Evolutionary conservation across 345 rosid genomes (phyloP), one percentile per base, ranked within the genome.

Genomic region (Rhodamnia argentea): DNA sequence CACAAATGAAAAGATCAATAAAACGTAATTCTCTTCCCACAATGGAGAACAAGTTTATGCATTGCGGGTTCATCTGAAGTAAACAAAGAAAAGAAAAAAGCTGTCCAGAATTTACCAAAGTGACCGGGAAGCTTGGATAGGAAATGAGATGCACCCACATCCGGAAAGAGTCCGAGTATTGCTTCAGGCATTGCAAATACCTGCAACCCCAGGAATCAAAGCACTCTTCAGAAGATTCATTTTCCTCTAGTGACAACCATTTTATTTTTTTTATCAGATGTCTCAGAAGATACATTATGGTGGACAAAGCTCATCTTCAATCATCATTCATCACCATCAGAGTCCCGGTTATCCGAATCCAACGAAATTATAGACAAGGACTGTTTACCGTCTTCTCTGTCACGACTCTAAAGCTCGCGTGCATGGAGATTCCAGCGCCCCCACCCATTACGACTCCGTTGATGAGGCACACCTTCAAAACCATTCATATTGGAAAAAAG

Each of bases 131-230:
- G 87, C 42, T 84, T 85, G 37, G 89, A 83, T 16, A 88, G 87
- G 50, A 82, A 88, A 37, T 88, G 60, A 32, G 89, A 85, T 40
- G 89, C 87, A 7, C 89, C 89, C 32, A 85, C 87, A 50, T 88
- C 89, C 5, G 87, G 85, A 57, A 85, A 85, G 42, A 85, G 14
- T 44, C 89, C 89, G 70, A 88, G 75, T 10, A 85, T 37, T 53
- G 87, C 83, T 83, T 88, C 89, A 27, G 89, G 89, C 89, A 88
- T 88, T 24, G 87, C 89, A 76, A 88, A 85, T 22, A 88, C 85
- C 89, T 85, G 55, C 29, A 29, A 26, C 42, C 20, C 10, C 44
- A 47, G 12, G 7, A 42, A 44, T 10, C 9, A 0, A 32, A 58
- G 15, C 57, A 32, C 52, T 58, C 32, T 15, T 86, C 3, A 81